These are phyloP conservation scores for Ceratocystis cubensis DNA, from an alignment of 2,329 filamentous ascomycete genomes.

Conservation along the genomic window DNA sequence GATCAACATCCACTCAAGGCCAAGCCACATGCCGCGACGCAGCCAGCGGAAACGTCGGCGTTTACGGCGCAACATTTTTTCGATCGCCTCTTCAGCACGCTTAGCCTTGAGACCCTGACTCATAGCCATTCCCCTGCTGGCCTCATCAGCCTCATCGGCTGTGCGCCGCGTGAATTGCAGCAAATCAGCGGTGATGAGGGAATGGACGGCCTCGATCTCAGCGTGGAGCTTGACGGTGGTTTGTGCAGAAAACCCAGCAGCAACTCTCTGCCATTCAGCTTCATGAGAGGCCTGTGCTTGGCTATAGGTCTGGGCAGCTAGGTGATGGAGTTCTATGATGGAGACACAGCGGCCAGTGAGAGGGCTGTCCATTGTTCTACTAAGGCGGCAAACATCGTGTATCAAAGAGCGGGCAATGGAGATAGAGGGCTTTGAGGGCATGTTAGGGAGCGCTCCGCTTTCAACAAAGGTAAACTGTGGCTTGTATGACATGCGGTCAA, in stretches of 20 bases:
- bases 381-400: constrained; percentile 35
- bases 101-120: constrained; percentile 71
- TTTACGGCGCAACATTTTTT: constrained; percentile 60
- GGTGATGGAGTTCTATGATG: constrained; percentile 36
- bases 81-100: constrained; percentile 63
- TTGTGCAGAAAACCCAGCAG: constrained; percentile 45
- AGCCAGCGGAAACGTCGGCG: constrained; percentile 59
- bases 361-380: constrained; percentile 25
- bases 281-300: constrained; percentile 36
- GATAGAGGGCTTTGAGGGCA: constrained; percentile 1
- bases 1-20: constrained; percentile 77
- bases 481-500: constrained; percentile 51
- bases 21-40: constrained; percentile 62
- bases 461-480: constrained; percentile 30
- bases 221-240: constrained; percentile 42
- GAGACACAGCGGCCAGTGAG: constrained; percentile 30
- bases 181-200: constrained; percentile 40
- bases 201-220: constrained; percentile 37
- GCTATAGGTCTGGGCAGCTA: constrained; percentile 41
- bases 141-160: constrained; percentile 67
- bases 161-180: constrained; percentile 51
- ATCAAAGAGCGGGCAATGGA: constrained; percentile 27
- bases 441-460: constrained; percentile 15
- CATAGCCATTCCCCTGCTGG: constrained; percentile 62
- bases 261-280: constrained; percentile 46